Evolutionary conservation across 164 flowering plant species (phyloP).

Genomic region (Vitis amurensis): DNA sequence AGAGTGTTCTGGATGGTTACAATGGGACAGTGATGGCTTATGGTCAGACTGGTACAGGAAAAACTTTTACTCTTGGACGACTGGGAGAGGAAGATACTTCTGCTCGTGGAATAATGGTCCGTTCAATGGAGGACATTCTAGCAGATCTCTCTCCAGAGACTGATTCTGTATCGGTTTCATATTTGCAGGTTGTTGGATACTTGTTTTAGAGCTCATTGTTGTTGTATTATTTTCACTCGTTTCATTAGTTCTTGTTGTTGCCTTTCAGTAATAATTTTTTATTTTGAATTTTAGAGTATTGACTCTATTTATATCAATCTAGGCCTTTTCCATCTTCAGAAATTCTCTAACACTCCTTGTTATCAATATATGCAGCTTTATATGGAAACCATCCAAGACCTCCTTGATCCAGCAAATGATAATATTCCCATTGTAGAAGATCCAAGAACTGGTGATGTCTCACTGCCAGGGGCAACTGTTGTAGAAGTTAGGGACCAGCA

Average conservation of each 20-base stretch:
- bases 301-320: background rate
- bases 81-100: constrained; percentile 95
- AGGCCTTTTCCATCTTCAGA: background rate
- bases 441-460: constrained; percentile 95
- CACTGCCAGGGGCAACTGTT: constrained; percentile 84
- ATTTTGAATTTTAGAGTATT: background rate
- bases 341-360: background rate
- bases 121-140: constrained; percentile 96
- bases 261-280: background rate
- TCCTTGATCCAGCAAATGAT: constrained; percentile 92
- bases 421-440: constrained; percentile 92
- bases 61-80: constrained; percentile 93
- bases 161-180: constrained; percentile 81
- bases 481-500: constrained; percentile 80
- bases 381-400: constrained; percentile 98
- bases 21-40: constrained; percentile 99
- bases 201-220: background rate
- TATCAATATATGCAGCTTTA: constrained; percentile 64
- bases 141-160: constrained; percentile 62
- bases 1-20: constrained; percentile 98
- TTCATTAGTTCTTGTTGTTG: background rate
- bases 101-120: constrained; percentile 96
- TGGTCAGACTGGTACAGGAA: constrained; percentile 99
- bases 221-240: background rate
- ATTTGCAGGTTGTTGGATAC: constrained; percentile 72